phyloP scores from a whole-genome alignment of 2,329 filamentous ascomycete species.

The Pseudomassariella vexata region DNA sequence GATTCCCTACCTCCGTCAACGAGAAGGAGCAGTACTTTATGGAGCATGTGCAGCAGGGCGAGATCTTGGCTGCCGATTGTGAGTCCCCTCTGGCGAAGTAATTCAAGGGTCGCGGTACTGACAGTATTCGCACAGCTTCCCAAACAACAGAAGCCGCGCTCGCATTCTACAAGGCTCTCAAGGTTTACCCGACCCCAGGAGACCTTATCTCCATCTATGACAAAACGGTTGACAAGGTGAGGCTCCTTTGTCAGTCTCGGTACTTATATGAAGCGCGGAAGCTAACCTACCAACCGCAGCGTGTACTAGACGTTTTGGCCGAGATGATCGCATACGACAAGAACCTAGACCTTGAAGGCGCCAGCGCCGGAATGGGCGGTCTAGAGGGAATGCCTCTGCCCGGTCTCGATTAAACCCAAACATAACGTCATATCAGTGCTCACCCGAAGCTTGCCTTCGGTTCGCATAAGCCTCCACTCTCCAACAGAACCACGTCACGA shows the following conservation, averaged over 20 bases:
- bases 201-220: slow-evolving; percentile 97
- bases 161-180: slow-evolving; percentile 96
- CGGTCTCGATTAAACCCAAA: slow-evolving; percentile 49
- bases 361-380: slow-evolving; percentile 41
- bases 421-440: background rate
- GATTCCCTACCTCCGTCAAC: slow-evolving; percentile 84
- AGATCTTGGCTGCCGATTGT: slow-evolving; percentile 79
- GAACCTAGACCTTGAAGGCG: slow-evolving; percentile 53
- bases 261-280: too few relatives aligned
- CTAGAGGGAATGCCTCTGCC: slow-evolving; percentile 41
- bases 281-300: slow-evolving; percentile 40
- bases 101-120: background rate
- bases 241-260: slow-evolving; percentile 10
- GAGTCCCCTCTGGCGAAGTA: slow-evolving; percentile 28
- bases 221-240: slow-evolving; percentile 93
- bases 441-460: background rate
- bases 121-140: slow-evolving; percentile 40
- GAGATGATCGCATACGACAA: slow-evolving; percentile 97
- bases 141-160: slow-evolving; percentile 78
- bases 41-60: slow-evolving; percentile 85
- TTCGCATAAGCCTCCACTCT: slow-evolving; percentile 1
- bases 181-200: slow-evolving; percentile 91
- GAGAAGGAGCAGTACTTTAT: slow-evolving; percentile 97
- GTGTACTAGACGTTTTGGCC: slow-evolving; percentile 90
- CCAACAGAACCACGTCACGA: background rate